These are phyloP conservation scores for Heterococcus sp. DNA, from an alignment of 108 stramenopile species.

Conservation along the genomic window DNA sequence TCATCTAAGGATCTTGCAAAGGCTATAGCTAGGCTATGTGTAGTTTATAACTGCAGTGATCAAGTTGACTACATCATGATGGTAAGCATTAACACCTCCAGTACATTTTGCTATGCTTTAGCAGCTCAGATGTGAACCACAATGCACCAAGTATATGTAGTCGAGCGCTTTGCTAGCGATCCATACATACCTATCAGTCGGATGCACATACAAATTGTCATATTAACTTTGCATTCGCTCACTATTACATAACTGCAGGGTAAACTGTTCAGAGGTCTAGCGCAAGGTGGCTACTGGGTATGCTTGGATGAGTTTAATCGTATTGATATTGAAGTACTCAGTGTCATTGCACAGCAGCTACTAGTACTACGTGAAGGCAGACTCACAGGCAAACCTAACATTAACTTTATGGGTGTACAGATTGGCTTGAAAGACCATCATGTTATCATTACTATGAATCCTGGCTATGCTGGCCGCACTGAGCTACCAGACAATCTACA, in stretches of 20 bases:
- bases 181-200: no score
- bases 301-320: constrained; percentile 62
- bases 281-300: constrained; percentile 55
- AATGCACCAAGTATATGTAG: no score
- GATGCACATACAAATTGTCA: no score
- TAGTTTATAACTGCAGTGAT: constrained; percentile 65
- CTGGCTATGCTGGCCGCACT: constrained; percentile 67
- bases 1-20: constrained; percentile 53
- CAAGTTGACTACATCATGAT: constrained; percentile 62
- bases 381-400: constrained; percentile 56
- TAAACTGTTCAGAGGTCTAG: constrained; percentile 47
- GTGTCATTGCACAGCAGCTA: constrained; percentile 68
- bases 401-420: constrained; percentile 63
- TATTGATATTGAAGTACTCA: constrained; percentile 59
- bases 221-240: no score
- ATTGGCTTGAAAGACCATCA: constrained; percentile 63
- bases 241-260: no score
- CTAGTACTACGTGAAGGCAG: constrained; percentile 61
- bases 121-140: no score
- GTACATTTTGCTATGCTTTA: no score
- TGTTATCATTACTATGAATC: constrained; percentile 74
- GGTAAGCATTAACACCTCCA: constrained; percentile 50
- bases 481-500: constrained; percentile 69
- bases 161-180: no score
- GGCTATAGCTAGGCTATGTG: constrained; percentile 53